Evolutionary conservation across 768 basidiomycete genomes (phyloP).

Genomic region (Cytidiella melzeri): DNA sequence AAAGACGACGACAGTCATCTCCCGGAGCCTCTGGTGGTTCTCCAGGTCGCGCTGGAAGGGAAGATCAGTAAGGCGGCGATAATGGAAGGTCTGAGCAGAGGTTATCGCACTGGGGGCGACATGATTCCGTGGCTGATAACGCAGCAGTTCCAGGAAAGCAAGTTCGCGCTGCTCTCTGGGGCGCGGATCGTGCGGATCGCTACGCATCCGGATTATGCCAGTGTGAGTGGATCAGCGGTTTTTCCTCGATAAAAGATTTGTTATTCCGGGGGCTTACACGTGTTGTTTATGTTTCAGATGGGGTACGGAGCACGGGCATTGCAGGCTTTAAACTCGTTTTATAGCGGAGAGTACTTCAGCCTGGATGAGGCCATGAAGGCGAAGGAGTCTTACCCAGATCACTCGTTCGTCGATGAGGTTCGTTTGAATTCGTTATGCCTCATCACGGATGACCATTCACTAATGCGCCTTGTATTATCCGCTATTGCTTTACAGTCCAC

Average conservation of each 20-base stretch:
- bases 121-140: conserved; percentile 97
- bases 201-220: conserved; percentile 92
- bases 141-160: conserved; percentile 93
- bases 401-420: conserved; percentile 42
- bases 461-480: not conserved
- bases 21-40: conserved; percentile 91
- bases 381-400: conserved; percentile 58
- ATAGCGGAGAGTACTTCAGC: conserved; percentile 88
- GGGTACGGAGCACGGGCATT: conserved; percentile 92
- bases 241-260: not conserved
- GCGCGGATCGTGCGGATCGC: conserved; percentile 90
- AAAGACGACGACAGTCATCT: conserved; percentile 85
- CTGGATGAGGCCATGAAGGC: conserved; percentile 59
- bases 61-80: conserved; percentile 82
- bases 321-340: conserved; percentile 82
- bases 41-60: conserved; percentile 95
- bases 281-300: conserved; percentile 52
- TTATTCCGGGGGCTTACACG: too few relatives aligned
- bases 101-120: conserved; percentile 85
- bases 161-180: conserved; percentile 88
- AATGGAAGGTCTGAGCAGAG: conserved; percentile 78
- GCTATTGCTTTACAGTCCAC: conserved; percentile 27
- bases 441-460: not conserved
- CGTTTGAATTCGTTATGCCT: conserved; percentile 16
- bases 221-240: conserved; percentile 36